Evolutionary conservation across 768 basidiomycete species (phyloP).

Genomic region (Suillus variegatus): DNA sequence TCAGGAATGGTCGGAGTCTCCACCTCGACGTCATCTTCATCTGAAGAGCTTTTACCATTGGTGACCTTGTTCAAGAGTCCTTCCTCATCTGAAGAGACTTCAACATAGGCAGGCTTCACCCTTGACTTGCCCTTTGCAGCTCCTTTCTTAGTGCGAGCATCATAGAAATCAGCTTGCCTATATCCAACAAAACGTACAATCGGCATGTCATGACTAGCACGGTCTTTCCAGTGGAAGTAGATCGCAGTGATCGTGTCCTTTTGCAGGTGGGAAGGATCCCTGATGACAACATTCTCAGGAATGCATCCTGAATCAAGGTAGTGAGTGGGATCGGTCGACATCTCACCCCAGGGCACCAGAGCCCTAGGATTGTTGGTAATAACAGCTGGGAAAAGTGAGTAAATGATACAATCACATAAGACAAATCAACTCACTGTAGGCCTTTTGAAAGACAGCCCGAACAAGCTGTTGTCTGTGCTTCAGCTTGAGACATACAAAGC

Average conservation of each 20-base stretch:
- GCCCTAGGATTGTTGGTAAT: background rate
- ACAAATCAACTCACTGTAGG: background rate
- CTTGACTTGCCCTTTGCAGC: background rate
- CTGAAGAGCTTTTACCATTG: background rate
- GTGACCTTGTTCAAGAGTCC: background rate
- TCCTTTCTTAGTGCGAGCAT: background rate
- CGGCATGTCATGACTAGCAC: background rate
- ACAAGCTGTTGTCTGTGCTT: background rate
- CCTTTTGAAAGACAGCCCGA: background rate
- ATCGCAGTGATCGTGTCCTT: background rate
- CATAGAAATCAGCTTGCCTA: background rate
- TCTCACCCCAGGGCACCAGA: background rate
- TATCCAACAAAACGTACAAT: background rate
- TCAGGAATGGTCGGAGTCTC: background rate
- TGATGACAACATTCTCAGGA: background rate
- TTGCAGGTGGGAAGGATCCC: background rate
- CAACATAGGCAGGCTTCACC: background rate
- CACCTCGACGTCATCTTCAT: background rate
- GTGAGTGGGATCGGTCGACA: background rate
- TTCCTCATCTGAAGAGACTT: background rate
- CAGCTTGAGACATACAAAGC: background rate
- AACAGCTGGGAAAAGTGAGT: background rate
- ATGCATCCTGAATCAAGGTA: background rate
- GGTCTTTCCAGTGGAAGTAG: background rate
- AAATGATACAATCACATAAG: background rate